Evolutionary conservation across 768 basidiomycete genomes (phyloP).

Genomic region (Paxillus involutus): DNA sequence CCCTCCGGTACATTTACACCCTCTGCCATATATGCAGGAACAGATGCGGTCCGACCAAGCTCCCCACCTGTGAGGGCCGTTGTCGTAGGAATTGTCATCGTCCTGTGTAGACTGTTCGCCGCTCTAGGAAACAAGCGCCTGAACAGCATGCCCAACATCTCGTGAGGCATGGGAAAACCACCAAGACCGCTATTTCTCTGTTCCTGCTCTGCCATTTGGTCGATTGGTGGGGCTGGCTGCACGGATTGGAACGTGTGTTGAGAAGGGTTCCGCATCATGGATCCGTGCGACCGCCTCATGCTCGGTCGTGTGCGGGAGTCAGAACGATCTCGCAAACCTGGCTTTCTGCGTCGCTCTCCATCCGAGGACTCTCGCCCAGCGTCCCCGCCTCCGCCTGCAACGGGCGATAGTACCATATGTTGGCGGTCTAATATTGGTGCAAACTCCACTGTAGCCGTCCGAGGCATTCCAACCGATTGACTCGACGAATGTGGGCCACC

Average conservation of each 20-base stretch:
- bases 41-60: constrained; percentile 26
- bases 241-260: constrained; percentile 8
- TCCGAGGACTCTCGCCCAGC: background rate
- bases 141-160: constrained; percentile 51
- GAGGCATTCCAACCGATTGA: constrained; percentile 27
- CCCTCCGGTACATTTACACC: constrained; percentile 33
- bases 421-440: constrained; percentile 35
- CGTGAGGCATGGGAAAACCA: constrained; percentile 72
- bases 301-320: constrained; percentile 15
- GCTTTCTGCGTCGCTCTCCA: constrained; percentile 9
- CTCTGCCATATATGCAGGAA: constrained; percentile 1
- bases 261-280: constrained; percentile 17
- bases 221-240: constrained; percentile 14
- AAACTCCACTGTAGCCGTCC: constrained; percentile 54
- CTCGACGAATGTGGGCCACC: constrained; percentile 2
- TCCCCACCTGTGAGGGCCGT: constrained; percentile 46
- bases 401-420: constrained; percentile 23
- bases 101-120: constrained; percentile 57
- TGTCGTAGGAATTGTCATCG: constrained; percentile 74
- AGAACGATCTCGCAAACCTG: constrained; percentile 5
- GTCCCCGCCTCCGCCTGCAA: constrained; percentile 27
- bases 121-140: constrained; percentile 62
- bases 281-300: constrained; percentile 12
- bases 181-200: constrained; percentile 55
- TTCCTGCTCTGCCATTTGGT: constrained; percentile 10